Percentiles rank a stretch among this genome's conserved stretches.
Evolutionary conservation across 108 stramenopile genomes (phyloP).

Genomic region (Halocafeteria seosinensis): DNA sequence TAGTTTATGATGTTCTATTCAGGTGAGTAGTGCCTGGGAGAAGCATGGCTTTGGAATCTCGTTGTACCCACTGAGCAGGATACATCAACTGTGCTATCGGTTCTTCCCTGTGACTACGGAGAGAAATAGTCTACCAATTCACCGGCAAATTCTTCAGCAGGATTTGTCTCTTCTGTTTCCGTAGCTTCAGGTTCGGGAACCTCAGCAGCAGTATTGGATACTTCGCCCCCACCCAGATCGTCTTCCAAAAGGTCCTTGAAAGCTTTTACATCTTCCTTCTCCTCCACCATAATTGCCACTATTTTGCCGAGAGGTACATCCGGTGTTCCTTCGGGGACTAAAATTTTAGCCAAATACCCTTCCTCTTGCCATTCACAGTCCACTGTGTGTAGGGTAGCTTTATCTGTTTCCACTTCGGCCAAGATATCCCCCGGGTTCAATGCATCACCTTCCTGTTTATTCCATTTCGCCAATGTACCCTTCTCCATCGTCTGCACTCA

Average conservation of each 20-base stretch:
- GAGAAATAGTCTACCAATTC: no score
- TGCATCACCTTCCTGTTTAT: slow-evolving; percentile 52
- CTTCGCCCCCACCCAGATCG: slow-evolving; percentile 37
- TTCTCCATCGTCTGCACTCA: slow-evolving; percentile 57
- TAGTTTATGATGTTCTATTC: no score
- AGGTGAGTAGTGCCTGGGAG: no score
- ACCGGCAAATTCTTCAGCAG: no score
- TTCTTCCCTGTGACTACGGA: no score
- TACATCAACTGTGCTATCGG: no score
- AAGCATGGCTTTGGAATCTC: no score
- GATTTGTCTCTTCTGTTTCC: no score
- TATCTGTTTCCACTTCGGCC: slow-evolving; percentile 88
- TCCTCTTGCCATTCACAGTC: slow-evolving; percentile 92
- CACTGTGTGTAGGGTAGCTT: slow-evolving; percentile 91
- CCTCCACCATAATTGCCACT: slow-evolving; percentile 73
- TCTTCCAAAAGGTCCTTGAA: slow-evolving; percentile 56
- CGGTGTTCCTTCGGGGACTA: slow-evolving; percentile 45
- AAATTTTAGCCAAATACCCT: slow-evolving; percentile 76
- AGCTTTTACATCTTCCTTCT: slow-evolving; percentile 49
- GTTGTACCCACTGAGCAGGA: no score
- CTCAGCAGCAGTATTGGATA: slow-evolving; percentile 15
- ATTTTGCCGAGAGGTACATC: slow-evolving; percentile 64
- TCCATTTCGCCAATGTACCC: slow-evolving; percentile 69
- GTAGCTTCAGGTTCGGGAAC: no score
- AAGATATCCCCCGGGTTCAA: slow-evolving; percentile 71